A percentile compares a stretch with the other conserved stretches of the same genome.
These are phyloP conservation scores for Amanita exitialis DNA, from an alignment of 768 basidiomycete species.

Conservation along the genomic window DNA sequence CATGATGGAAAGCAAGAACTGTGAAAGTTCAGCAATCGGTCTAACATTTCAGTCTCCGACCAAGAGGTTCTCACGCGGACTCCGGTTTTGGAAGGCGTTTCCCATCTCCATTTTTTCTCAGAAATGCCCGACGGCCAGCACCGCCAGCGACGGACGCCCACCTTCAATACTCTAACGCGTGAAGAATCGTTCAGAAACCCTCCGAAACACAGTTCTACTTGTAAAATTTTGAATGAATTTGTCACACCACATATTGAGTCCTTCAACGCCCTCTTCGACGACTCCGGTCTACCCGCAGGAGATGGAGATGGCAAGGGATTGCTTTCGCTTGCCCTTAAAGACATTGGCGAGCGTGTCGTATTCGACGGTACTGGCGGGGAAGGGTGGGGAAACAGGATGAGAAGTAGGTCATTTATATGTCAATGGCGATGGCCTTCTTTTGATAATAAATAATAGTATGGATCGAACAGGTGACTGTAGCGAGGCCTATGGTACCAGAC, in stretches of 20 bases:
- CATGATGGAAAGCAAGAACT: constrained; percentile 30
- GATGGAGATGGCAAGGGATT: constrained; percentile 76
- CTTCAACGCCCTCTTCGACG: constrained; percentile 95
- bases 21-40: constrained; percentile 7
- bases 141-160: constrained; percentile 30
- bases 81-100: background rate
- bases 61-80: background rate
- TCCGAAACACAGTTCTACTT: constrained; percentile 52
- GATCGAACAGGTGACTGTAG: constrained; percentile 80
- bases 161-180: constrained; percentile 75
- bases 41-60: constrained; percentile 6
- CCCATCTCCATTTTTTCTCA: constrained; percentile 1
- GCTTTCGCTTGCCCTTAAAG: constrained; percentile 65
- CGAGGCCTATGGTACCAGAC: constrained; percentile 80
- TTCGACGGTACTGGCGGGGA: constrained; percentile 65
- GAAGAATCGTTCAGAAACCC: constrained; percentile 76
- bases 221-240: constrained; percentile 84
- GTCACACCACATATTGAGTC: constrained; percentile 91
- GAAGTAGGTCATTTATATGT: constrained; percentile 45
- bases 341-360: constrained; percentile 86
- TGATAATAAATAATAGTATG: constrained; percentile 51
- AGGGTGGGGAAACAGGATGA: constrained; percentile 77
- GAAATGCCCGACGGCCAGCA: constrained; percentile 40
- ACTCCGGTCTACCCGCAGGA: constrained; percentile 67
- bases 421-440: background rate